Base-by-base conservation (phyloP, 2,329 filamentous ascomycete genomes). In the Epichloe scottii region DNA sequence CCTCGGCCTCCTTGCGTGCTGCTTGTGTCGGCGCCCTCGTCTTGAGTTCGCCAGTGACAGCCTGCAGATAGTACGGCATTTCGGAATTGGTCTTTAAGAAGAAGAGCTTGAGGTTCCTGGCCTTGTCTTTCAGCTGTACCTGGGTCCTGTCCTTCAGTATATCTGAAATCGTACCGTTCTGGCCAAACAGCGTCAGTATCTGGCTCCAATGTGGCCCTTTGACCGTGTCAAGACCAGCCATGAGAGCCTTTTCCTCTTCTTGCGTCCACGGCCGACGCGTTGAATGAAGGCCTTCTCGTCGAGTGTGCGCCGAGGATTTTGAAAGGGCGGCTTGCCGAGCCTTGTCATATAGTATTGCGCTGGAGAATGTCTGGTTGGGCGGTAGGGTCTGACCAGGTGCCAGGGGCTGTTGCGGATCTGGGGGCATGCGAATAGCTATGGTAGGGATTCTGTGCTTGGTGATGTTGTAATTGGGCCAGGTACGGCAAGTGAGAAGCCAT, bases 141-240 rank as follows among this genome's bases (percentile, higher is more conserved):
- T 95, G 89, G 43, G 89, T 94, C 35, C 89, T 79, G 63, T 95
- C 89, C 58, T 90, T 91, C 19, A 95, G 74, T 23, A 91, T 85
- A 58, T 91, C 85, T 45, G 82, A 90, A 23, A 91, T 79, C 0
- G 84, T 85, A 5, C 89, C 89, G 41, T 84, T 85, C 0, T 81
- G 77, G 0, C 89, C 89, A 63, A 91, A 95, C 41, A 95, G 77
- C 2, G 84, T 84, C 12, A 95, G 72, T 45, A 95, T 95, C 63
- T 95, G 89, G 58, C 87, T 91, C 89, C 89, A 95, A 61, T 95
- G 89, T 17, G 89, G 89, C 0, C 89, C 89, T 63, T 90, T 89
- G 45, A 95, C 89, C 63, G 85, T 81, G 61, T 94, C 89, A 4
- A 95, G 78, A 1, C 89, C 89, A 46, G 85, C 81, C 84, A 95